Percentiles rank a stretch among this genome's conserved stretches.
phyloP scores from a whole-genome alignment of 2,329 filamentous ascomycete genomes.

The Fusarium beomiforme region DNA sequence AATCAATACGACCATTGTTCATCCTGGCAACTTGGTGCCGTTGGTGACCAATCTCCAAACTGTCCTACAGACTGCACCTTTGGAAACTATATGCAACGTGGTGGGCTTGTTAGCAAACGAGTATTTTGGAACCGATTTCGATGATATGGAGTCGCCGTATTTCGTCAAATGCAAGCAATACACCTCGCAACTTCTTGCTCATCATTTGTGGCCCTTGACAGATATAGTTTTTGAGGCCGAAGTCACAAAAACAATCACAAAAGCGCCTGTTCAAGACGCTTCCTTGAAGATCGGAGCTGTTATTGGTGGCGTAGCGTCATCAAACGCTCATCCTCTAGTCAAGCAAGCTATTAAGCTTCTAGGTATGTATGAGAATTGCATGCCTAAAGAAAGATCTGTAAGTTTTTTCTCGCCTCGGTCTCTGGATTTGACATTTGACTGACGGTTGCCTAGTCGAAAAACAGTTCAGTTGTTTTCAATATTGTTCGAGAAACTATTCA shows the following conservation, averaged over 20 bases:
- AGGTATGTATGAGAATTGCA: conserved; percentile 70
- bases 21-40: conserved; percentile 64
- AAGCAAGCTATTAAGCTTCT: conserved; percentile 68
- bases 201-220: conserved; percentile 67
- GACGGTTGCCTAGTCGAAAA: conserved; percentile 49
- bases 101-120: conserved; percentile 68
- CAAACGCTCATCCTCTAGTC: conserved; percentile 67
- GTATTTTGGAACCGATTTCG: conserved; percentile 64
- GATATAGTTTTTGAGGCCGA: conserved; percentile 66
- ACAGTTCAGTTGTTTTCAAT: conserved; percentile 66
- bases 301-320: conserved; percentile 60
- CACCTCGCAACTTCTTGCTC: conserved; percentile 63
- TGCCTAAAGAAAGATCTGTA: conserved; percentile 72
- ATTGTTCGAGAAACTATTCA: conserved; percentile 92
- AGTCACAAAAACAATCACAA: conserved; percentile 64
- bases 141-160: conserved; percentile 67
- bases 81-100: conserved; percentile 63
- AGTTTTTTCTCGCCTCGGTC: conserved; percentile 43
- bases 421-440: conserved; percentile 14
- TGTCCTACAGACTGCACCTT: conserved; percentile 57
- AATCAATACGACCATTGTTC: conserved; percentile 62
- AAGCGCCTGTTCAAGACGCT: conserved; percentile 57
- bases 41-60: conserved; percentile 61
- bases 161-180: conserved; percentile 65
- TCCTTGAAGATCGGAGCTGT: conserved; percentile 62